phyloP scores from a whole-genome alignment of 768 basidiomycete genomes.

The Rhizopogon salebrosus region DNA sequence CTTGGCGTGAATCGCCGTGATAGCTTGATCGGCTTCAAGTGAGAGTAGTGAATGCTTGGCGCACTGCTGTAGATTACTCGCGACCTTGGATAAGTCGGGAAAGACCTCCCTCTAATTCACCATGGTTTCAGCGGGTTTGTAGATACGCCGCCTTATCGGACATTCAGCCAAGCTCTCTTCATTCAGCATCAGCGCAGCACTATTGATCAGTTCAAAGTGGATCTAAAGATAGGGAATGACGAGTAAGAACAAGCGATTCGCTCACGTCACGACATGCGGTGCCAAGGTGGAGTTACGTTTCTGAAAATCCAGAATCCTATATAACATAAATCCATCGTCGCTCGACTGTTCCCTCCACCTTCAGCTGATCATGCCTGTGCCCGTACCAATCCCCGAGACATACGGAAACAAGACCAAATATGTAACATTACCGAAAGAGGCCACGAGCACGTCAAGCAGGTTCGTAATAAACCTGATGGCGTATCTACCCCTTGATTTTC shows the following conservation, averaged over 20 bases:
- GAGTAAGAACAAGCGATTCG: too few relatives aligned
- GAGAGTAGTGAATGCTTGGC: not conserved
- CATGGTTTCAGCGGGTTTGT: not conserved
- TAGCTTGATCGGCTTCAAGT: not conserved
- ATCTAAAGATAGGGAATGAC: too few relatives aligned
- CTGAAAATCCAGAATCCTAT: not conserved
- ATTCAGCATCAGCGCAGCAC: too few relatives aligned
- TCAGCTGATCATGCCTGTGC: constrained; percentile 17
- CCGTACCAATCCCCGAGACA: constrained; percentile 7
- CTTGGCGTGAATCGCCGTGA: too few relatives aligned
- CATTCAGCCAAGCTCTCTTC: too few relatives aligned
- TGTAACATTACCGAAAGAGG: constrained; percentile 13
- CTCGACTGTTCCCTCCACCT: too few relatives aligned
- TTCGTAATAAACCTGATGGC: constrained; percentile 7
- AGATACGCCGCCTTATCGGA: too few relatives aligned
- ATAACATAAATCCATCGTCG: not conserved
- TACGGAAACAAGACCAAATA: constrained; percentile 27
- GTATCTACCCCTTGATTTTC: not conserved
- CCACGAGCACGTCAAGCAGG: constrained; percentile 13
- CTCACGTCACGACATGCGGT: constrained; percentile 10
- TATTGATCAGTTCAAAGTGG: too few relatives aligned
- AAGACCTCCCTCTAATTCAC: not conserved
- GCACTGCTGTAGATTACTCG: not conserved
- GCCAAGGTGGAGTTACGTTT: constrained; percentile 14
- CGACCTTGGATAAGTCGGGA: not conserved